Conservation (phyloP, 2,329 filamentous ascomycete species). For the Beauveria brongniartii region DNA sequence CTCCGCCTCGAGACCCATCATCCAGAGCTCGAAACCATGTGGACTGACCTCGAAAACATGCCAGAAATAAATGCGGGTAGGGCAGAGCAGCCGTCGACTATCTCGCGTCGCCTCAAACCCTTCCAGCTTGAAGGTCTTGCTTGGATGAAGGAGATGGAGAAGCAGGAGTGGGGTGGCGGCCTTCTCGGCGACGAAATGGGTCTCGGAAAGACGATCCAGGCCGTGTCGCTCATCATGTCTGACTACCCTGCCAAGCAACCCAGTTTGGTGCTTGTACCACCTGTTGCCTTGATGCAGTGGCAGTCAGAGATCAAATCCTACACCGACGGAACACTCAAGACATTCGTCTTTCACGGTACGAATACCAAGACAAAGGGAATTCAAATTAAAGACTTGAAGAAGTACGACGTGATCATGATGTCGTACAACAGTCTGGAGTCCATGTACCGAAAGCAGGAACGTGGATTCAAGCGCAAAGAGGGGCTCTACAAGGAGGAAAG, state of each 20-base stretch:
- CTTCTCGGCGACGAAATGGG: constrained; percentile 97
- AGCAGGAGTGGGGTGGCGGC: constrained; percentile 77
- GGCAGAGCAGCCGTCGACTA: constrained; percentile 51
- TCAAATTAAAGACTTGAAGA: constrained; percentile 64
- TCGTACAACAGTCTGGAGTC: constrained; percentile 92
- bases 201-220: constrained; percentile 96
- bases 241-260: constrained; percentile 81
- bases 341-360: constrained; percentile 82
- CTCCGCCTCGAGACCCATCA: constrained; percentile 66
- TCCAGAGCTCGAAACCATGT: constrained; percentile 76
- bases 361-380: constrained; percentile 76
- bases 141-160: constrained; percentile 91
- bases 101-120: constrained; percentile 77
- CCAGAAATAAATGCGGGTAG: constrained; percentile 52
- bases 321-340: constrained; percentile 83
- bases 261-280: constrained; percentile 81
- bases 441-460: constrained; percentile 84
- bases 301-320: constrained; percentile 71
- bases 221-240: constrained; percentile 96
- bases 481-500: constrained; percentile 73
- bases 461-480: constrained; percentile 76
- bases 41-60: constrained; percentile 63
- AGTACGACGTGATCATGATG: constrained; percentile 92
- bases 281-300: constrained; percentile 95
- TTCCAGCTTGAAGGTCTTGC: constrained; percentile 91